Base-by-base conservation (phyloP, 352 stramenopile genomes). In the Globisporangium camurandrum region DNA sequence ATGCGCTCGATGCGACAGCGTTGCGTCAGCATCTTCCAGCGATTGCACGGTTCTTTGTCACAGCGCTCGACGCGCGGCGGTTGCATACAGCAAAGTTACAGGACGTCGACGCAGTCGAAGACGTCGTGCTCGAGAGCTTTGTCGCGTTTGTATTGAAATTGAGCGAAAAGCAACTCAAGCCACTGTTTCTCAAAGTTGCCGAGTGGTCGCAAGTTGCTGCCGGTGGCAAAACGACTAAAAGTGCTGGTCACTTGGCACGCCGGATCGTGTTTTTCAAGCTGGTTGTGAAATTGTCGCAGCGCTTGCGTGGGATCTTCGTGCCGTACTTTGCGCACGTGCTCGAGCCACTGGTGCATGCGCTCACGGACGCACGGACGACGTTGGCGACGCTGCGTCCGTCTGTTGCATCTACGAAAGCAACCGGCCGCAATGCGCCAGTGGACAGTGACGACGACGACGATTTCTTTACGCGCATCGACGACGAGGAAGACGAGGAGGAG, bases 161-260 rank as follows among this genome's bases (percentile, higher is more conserved):
- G 24, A 94, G 78, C 55, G 86, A 95, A 50, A 94, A 93, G 62
- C 84, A 95, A 63, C 67, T 93, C 37, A 93, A 93, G 62, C 86
- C 86, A 46, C 59, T 95, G 24, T 93, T 95, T 56, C 54, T 95
- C 26, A 93, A 94, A 57, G 58, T 95, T 41, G 59, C 59, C 17
- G 77, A 91, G 62, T 95, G 84, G 83, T 65, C 73, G 0, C 74
- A 89, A 47, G 61, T 67, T 23, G 74, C 66, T 27, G 53, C 71
- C 4, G 27, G 53, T 1, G 27, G 27, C 22, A 7, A 14, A 8
- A 11, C 36, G 3, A 45, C 40, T 6, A 73, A 64, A 30, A 33
- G 46, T 9, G 26, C 36, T 27, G 70, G 66, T 24, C 57, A 78
- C 30, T 60, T 74, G 7, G 64, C 70, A 6, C 82, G 84, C 28